Conservation (phyloP, 164 flowering plant genomes). For the Magnolia officinalis region DNA sequence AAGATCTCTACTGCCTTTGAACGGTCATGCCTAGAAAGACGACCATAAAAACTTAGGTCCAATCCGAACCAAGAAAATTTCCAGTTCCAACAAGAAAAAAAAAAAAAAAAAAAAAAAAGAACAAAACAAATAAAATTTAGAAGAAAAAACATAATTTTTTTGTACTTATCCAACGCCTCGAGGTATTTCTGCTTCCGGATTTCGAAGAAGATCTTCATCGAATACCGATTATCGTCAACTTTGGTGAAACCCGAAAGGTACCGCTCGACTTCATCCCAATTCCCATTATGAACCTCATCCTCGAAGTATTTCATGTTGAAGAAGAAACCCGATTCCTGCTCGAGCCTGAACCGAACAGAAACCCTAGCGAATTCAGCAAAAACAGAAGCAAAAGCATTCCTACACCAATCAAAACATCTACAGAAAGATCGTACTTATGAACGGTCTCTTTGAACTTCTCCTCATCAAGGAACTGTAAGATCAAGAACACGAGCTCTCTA, state of each 20-base stretch:
- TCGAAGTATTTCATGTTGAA: conserved; percentile 88
- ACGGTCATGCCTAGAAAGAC: conserved; percentile 59
- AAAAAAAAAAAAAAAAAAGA: not conserved
- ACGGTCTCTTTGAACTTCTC: conserved; percentile 35
- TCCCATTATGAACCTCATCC: conserved; percentile 68
- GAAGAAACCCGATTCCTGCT: conserved; percentile 92
- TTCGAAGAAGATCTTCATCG: conserved; percentile 90
- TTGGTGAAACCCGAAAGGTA: conserved; percentile 86
- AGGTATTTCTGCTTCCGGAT: conserved; percentile 90
- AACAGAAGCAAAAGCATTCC: not conserved
- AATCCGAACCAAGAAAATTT: not conserved
- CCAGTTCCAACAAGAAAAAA: not conserved
- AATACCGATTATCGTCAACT: conserved; percentile 73
- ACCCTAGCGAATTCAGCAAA: not conserved
- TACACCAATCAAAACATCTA: not conserved
- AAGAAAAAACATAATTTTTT: not conserved
- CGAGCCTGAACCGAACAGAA: conserved; percentile 44
- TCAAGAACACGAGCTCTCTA: conserved; percentile 34
- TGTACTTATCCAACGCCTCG: conserved; percentile 80
- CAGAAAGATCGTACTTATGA: conserved; percentile 25
- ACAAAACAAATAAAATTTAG: not conserved
- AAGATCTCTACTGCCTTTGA: conserved; percentile 78
- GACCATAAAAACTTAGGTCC: not conserved
- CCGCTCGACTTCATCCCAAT: conserved; percentile 86
- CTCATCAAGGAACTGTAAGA: conserved; percentile 33